phyloP scores from a whole-genome alignment of 768 basidiomycete species.

The Suillus plorans region DNA sequence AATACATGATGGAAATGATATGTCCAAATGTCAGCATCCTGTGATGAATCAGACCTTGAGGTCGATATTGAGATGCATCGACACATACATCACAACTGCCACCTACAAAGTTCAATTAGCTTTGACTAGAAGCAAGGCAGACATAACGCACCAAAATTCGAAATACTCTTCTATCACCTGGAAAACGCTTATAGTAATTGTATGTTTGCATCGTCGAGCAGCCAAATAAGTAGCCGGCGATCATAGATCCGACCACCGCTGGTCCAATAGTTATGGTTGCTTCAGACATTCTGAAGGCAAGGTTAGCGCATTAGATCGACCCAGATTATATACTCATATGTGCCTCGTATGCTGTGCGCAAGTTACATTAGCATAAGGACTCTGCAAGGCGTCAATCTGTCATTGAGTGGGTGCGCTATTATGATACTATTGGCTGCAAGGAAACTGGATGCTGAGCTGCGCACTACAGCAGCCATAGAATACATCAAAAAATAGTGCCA shows the following conservation, averaged over 20 bases:
- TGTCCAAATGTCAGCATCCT: slow-evolving; percentile 7
- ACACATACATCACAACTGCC: slow-evolving; percentile 4
- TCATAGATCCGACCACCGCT: slow-evolving; percentile 8
- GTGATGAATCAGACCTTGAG: background rate
- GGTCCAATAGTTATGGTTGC: slow-evolving; percentile 9
- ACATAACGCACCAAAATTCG: slow-evolving; percentile 3
- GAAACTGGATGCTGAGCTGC: background rate
- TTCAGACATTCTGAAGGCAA: background rate
- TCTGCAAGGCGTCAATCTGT: background rate
- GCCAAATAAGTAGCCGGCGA: slow-evolving; percentile 8
- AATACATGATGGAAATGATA: slow-evolving; percentile 2
- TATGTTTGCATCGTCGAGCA: slow-evolving; percentile 9
- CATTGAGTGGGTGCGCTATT: background rate
- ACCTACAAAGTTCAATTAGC: slow-evolving; percentile 1
- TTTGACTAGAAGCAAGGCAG: background rate
- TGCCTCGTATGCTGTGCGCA: background rate
- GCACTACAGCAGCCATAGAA: background rate
- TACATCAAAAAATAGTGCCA: background rate
- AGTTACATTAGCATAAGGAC: background rate
- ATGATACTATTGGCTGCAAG: background rate
- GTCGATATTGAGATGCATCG: background rate
- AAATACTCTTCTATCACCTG: slow-evolving; percentile 1
- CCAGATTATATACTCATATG: background rate
- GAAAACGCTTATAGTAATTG: slow-evolving; percentile 6
- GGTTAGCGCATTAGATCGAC: background rate